Conservation (phyloP, 2,329 filamentous ascomycete species). For the Geoglossum cookeanum region DNA sequence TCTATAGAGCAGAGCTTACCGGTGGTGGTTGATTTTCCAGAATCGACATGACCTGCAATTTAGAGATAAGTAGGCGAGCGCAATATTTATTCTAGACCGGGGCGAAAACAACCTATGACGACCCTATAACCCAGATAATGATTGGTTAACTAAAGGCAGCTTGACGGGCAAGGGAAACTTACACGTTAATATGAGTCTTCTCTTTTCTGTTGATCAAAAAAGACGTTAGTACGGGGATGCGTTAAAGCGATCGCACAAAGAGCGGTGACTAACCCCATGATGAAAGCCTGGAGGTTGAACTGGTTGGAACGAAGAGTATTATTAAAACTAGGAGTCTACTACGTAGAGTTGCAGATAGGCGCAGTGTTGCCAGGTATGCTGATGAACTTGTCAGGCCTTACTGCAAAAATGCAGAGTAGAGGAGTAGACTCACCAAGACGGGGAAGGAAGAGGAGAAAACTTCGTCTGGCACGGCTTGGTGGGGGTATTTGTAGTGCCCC, state of each 20-base stretch:
- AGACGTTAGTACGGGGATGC: constrained; percentile 7
- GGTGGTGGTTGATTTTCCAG: constrained; percentile 94
- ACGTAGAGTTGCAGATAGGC: constrained; percentile 1
- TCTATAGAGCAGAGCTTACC: constrained; percentile 36
- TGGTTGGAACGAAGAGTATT: not conserved
- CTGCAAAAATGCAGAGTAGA: not conserved
- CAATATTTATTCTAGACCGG: constrained; percentile 37
- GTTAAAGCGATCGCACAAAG: constrained; percentile 4
- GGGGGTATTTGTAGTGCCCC: not conserved
- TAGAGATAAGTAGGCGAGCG: not conserved
- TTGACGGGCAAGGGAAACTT: not conserved
- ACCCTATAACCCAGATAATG: not conserved
- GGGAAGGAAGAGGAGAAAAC: not conserved
- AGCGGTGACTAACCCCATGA: constrained; percentile 34
- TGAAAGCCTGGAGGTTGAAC: constrained; percentile 21
- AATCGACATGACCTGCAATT: constrained; percentile 98
- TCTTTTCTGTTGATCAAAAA: constrained; percentile 50
- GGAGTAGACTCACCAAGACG: not conserved
- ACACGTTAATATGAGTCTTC: constrained; percentile 61
- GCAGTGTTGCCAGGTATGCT: constrained; percentile 1
- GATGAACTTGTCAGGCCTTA: not conserved
- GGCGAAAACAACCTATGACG: not conserved
- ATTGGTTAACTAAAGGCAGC: not conserved
- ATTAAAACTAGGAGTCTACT: not conserved
- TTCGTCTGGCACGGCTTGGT: not conserved